Percentiles rank a stretch among this genome's conserved stretches.
These are phyloP conservation scores for Scheffersomyces titani DNA, from an alignment of 1,139 yeast species.

Conservation along the genomic window DNA sequence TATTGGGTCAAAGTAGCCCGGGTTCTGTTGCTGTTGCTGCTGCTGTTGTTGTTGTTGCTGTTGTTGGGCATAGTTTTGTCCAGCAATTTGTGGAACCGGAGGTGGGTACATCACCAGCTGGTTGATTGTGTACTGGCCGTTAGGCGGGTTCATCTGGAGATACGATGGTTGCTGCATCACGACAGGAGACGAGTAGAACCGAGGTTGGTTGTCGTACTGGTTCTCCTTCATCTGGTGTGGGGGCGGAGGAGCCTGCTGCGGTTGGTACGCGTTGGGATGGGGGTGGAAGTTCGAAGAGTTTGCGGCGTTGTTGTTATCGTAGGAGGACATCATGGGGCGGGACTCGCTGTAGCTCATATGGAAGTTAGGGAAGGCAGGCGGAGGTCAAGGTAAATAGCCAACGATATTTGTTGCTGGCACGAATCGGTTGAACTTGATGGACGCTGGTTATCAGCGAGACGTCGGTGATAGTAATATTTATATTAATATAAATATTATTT, in stretches of 20 bases:
- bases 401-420: not conserved
- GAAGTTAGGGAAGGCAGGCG: not conserved
- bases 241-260: conserved; percentile 1
- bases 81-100: conserved; percentile 12
- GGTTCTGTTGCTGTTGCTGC: conserved; percentile 10
- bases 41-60: conserved; percentile 11
- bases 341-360: not conserved
- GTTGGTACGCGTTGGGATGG: conserved; percentile 1
- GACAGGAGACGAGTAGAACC: conserved; percentile 22
- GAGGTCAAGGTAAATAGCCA: not conserved
- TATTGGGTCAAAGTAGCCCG: conserved; percentile 13
- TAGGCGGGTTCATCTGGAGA: conserved; percentile 11
- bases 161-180: conserved; percentile 23
- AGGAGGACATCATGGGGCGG: not conserved
- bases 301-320: conserved; percentile 3
- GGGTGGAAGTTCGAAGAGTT: not conserved
- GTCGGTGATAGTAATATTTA: not conserved
- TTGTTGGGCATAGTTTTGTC: conserved; percentile 9
- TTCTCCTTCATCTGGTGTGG: conserved; percentile 6
- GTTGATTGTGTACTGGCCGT: conserved; percentile 19
- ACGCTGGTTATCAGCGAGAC: not conserved
- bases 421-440: not conserved
- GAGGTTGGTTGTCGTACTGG: conserved; percentile 16
- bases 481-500: no score
- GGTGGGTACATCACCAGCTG: conserved; percentile 18